These are phyloP conservation scores for Camellia japonica DNA, from an alignment of 148 eudicot species.

Conservation along the genomic window DNA sequence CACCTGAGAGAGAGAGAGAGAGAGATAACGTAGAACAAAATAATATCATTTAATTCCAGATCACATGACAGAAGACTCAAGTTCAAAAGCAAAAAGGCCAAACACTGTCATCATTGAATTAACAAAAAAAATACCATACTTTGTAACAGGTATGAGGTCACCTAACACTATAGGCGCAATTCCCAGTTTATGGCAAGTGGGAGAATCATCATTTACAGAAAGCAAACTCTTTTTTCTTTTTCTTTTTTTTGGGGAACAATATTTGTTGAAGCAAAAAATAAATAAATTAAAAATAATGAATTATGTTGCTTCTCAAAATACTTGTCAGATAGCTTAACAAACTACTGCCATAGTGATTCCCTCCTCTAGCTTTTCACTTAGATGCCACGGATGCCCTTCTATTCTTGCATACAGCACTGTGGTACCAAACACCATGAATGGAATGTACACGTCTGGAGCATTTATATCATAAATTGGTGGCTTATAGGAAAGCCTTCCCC, in stretches of 20 bases:
- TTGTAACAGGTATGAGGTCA: background rate
- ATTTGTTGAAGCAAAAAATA: background rate
- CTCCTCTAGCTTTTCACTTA: background rate
- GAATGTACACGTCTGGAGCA: conserved; percentile 94
- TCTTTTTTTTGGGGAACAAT: background rate
- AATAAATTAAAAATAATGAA: background rate
- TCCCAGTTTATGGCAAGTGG: too few species aligned
- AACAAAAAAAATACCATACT: conserved; percentile 6
- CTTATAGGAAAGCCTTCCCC: conserved; percentile 91
- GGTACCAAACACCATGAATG: conserved; percentile 83
- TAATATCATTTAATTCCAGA: background rate
- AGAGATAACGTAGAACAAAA: background rate
- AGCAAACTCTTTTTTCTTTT: too few species aligned
- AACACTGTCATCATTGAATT: background rate
- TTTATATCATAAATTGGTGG: conserved; percentile 93
- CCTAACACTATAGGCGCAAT: background rate
- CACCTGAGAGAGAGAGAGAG: background rate
- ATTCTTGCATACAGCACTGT: background rate
- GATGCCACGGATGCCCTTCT: background rate
- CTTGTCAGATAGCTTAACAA: background rate
- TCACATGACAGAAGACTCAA: background rate
- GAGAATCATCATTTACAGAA: too few species aligned
- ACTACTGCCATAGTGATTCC: background rate
- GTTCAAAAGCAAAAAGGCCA: background rate
- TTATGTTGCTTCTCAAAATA: background rate